These are phyloP conservation scores for Fraxinus baroniana DNA, from an alignment of 305 asterid genomes.

Conservation along the genomic window DNA sequence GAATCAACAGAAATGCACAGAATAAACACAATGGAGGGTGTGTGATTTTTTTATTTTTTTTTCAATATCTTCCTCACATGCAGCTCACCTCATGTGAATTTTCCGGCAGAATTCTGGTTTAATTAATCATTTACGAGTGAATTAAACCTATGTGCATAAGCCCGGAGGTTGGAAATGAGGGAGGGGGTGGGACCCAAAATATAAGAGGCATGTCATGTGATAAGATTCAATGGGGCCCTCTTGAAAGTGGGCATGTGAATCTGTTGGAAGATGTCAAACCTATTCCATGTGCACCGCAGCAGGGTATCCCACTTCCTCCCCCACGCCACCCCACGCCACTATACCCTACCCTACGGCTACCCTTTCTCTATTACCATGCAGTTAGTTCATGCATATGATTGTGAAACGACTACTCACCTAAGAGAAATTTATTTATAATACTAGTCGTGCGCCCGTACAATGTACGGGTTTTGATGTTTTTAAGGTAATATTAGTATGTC, in stretches of 20 bases:
- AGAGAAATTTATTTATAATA: not conserved
- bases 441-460: too few species aligned
- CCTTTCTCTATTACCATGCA: slow-evolving; percentile 7
- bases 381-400: slow-evolving; percentile 11
- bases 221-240: slow-evolving; percentile 37
- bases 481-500: too few species aligned
- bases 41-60: too few species aligned
- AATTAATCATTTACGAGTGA: too few species aligned
- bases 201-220: slow-evolving; percentile 42
- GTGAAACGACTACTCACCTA: not conserved
- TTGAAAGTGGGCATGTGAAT: slow-evolving; percentile 46
- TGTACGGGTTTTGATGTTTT: too few species aligned
- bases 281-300: slow-evolving; percentile 50
- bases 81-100: too few species aligned
- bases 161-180: not conserved
- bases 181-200: slow-evolving; percentile 27
- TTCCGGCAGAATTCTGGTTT: too few species aligned
- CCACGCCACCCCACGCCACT: not conserved
- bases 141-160: not conserved
- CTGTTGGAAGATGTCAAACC: slow-evolving; percentile 54
- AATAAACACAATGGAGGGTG: too few species aligned
- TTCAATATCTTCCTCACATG: too few species aligned
- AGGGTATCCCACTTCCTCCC: slow-evolving; percentile 24
- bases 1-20: too few species aligned
- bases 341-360: not conserved